phyloP scores from a whole-genome alignment of 805 yeast species.

The Metschnikowia santaceciliae region DNA sequence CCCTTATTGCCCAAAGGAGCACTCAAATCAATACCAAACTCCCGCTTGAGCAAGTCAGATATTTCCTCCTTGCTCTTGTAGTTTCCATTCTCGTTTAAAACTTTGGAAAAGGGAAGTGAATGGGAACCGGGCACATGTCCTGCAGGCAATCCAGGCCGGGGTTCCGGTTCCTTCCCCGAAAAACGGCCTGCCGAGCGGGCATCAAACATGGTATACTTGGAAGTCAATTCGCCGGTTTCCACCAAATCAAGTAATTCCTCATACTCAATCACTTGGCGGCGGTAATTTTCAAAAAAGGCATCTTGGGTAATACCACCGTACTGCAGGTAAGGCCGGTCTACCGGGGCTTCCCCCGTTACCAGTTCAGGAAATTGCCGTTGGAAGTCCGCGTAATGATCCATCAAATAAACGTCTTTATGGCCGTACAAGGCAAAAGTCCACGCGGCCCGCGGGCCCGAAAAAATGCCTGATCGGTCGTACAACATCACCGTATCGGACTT shows the following conservation, averaged over 20 bases:
- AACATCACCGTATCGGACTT: slow-evolving; percentile 62
- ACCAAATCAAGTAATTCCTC: slow-evolving; percentile 66
- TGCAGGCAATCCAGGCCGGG: slow-evolving; percentile 79
- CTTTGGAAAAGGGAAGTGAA: slow-evolving; percentile 68
- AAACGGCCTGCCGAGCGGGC: slow-evolving; percentile 78
- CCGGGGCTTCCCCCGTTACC: slow-evolving; percentile 13
- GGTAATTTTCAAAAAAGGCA: slow-evolving; percentile 30
- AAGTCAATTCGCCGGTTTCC: slow-evolving; percentile 38
- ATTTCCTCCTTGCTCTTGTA: slow-evolving; percentile 50
- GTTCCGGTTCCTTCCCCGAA: slow-evolving; percentile 80
- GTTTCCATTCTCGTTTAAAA: slow-evolving; percentile 47
- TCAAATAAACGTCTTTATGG: slow-evolving; percentile 61
- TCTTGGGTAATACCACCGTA: slow-evolving; percentile 21
- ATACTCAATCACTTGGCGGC: slow-evolving; percentile 54
- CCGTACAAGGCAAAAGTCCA: slow-evolving; percentile 86
- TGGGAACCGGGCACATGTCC: slow-evolving; percentile 87
- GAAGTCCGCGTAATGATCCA: slow-evolving; percentile 66
- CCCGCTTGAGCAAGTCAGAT: slow-evolving; percentile 38
- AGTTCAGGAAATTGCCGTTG: slow-evolving; percentile 36
- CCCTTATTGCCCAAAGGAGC: slow-evolving; percentile 45
- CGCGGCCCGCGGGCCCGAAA: slow-evolving; percentile 86
- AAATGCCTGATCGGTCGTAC: slow-evolving; percentile 81
- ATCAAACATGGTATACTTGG: slow-evolving; percentile 60
- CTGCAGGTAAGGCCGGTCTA: slow-evolving; percentile 5
- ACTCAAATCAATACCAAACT: slow-evolving; percentile 30